Base-by-base conservation (phyloP, 169 alveolate genomes). In the Eimeria maxima region DNA sequence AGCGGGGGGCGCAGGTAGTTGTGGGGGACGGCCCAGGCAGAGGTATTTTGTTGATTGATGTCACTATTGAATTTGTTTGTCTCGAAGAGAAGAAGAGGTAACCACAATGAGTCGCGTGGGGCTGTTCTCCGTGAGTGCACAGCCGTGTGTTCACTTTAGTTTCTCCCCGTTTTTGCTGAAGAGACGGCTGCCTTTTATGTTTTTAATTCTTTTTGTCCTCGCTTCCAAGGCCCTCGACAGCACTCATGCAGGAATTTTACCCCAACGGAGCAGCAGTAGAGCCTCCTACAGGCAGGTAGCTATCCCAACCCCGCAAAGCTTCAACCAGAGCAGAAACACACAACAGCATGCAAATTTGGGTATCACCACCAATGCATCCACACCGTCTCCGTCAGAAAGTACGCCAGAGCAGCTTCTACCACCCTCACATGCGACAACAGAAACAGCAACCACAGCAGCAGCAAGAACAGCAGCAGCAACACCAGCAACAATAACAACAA, bases 361-460 rank as follows among this genome's bases (percentile, higher is more conserved):
- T 10, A 65, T 38, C 74, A 65, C 74, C 5, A 65, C 74, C 5
- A 65, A 4, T 18, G 14, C 74, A 65, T 42, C 74, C 7, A n/a
- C 20, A 60, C 20, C 7, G 42, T 16, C 63, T 53, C 63, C 18
- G 0, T 53, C 63, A 53, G 63, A 53, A 11, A 24, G 14, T 65
- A 13, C 74, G 7, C 1, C 38, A 33, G 1, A 76, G 60, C 24
- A 42, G 87, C 87, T 6, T 57, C 87, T 76, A 20, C 47, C 14
- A 42, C 57, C 29, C 60, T 6, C 63, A 24, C 13, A 33, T 76
- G 47, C 87, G 10, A 29, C 87, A 76, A 29, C 87, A 76, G 60
- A 20, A 44, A 60, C 63, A 76, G 63, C 53, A 76, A 60, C 87
- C 50, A 29, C 63, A 76, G 87, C 87, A 76, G 87, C 87, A 42